Base-by-base conservation (phyloP, 176 grass and related monocot genomes). In the Oryza meyeriana region DNA sequence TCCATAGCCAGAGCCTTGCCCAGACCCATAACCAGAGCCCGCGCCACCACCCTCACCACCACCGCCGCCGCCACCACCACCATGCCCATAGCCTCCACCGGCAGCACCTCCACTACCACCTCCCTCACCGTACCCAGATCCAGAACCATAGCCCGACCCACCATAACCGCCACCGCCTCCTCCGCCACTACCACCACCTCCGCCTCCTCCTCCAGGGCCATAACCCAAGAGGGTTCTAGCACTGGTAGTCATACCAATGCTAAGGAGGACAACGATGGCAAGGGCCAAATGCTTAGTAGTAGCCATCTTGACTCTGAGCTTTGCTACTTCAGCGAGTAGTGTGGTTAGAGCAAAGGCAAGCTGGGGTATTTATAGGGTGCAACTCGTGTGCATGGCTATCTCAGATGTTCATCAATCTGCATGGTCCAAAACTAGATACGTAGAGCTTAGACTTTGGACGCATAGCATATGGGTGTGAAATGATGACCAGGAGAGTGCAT, bases 241-340 rank as follows among this genome's bases (percentile, higher is more conserved):
- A 22, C 70, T 40, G 4, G 82, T 48, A 31, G 25, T 64, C 81
- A 79, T 85, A 39, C 76, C 81, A 80, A 85, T 14, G 64, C 76
- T 80, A 75, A 89, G 50, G 50, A 89, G 87, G 5, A 89, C 81
- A 68, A 89, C 76, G 77, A 89, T 52, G 70, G 64, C 70, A 80
- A 85, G 39, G 6, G 70, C 76, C 30, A 89, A 59, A 85, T 80
- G 87, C 64, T 75, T 80, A 52, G 65, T 36, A 25, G 76, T 70
- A 18, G 76, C 81, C 87, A 89, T 89, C 79, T 87, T 81, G 63
- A 50, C 76, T 30, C 28, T 1, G 8, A 32, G 61, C 64, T 69
- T 69, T 44, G 47, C 61, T 24, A 83, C 38, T 62, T 74, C 12
- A 11, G 69, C 74, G 29, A 22, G 20, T 20, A 66, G 34, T 79